Evolutionary conservation across 2,329 filamentous ascomycete genomes (phyloP).

Genomic region (Diaporthe sp.): DNA sequence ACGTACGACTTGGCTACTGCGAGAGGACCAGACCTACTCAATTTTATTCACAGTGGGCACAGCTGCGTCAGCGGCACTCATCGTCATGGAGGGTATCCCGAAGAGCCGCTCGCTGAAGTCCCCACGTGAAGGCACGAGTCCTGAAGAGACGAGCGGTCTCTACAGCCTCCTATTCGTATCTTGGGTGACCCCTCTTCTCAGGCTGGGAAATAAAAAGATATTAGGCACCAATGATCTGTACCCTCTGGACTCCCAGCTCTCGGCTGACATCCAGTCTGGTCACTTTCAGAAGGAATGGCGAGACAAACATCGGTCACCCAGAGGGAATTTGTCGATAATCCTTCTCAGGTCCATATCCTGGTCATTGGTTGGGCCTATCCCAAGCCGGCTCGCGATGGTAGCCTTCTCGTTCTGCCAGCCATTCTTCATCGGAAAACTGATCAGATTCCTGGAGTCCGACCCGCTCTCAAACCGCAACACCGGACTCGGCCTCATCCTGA

Average conservation of each 20-base stretch:
- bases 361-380: slow-evolving; percentile 50
- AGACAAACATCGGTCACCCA: not conserved
- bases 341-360: slow-evolving; percentile 44
- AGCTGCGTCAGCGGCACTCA: slow-evolving; percentile 50
- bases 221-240: slow-evolving; percentile 36
- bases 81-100: slow-evolving; percentile 46
- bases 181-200: slow-evolving; percentile 40
- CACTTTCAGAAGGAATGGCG: slow-evolving; percentile 12
- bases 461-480: slow-evolving; percentile 43
- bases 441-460: slow-evolving; percentile 50
- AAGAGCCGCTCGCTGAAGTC: not conserved
- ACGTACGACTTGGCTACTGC: slow-evolving; percentile 57
- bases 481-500: slow-evolving; percentile 52
- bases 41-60: slow-evolving; percentile 40
- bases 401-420: slow-evolving; percentile 59
- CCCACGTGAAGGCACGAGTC: not conserved
- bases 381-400: slow-evolving; percentile 54
- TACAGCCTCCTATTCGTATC: slow-evolving; percentile 45
- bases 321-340: slow-evolving; percentile 47
- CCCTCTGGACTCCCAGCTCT: slow-evolving; percentile 43
- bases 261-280: slow-evolving; percentile 41
- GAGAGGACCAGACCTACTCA: slow-evolving; percentile 11
- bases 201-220: slow-evolving; percentile 33
- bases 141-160: slow-evolving; percentile 42
- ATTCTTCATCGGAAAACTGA: slow-evolving; percentile 56